These are phyloP conservation scores for Tricholoma furcatifolium DNA, from an alignment of 768 basidiomycete genomes.

Conservation along the genomic window DNA sequence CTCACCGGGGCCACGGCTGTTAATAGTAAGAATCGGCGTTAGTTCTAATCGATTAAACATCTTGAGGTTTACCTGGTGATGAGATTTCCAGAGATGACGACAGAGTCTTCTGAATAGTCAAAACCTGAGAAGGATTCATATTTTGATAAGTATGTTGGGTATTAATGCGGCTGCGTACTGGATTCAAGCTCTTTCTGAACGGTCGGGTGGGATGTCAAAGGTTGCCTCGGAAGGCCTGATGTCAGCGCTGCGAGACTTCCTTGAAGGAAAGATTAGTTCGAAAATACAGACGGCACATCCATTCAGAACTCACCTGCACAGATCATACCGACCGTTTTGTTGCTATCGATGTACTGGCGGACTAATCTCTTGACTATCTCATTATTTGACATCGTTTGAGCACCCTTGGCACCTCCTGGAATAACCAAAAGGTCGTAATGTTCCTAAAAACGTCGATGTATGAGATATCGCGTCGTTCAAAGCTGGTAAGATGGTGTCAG, in stretches of 20 bases:
- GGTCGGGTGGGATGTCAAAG: slow-evolving; percentile 77
- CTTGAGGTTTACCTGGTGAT: slow-evolving; percentile 64
- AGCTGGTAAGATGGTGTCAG: slow-evolving; percentile 15
- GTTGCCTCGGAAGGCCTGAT: slow-evolving; percentile 57
- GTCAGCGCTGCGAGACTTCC: slow-evolving; percentile 71
- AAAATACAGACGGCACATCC: neutral
- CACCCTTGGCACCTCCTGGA: slow-evolving; percentile 79
- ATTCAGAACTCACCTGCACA: slow-evolving; percentile 62
- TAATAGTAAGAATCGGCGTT: neutral
- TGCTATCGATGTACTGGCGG: slow-evolving; percentile 47
- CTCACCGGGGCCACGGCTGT: slow-evolving; percentile 71
- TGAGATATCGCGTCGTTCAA: neutral
- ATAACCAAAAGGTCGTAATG: slow-evolving; percentile 69
- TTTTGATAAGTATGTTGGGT: neutral
- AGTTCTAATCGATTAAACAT: neutral
- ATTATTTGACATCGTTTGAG: slow-evolving; percentile 66
- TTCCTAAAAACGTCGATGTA: slow-evolving; percentile 38
- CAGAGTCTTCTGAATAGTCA: slow-evolving; percentile 70
- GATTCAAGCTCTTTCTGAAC: slow-evolving; percentile 59
- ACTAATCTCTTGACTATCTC: slow-evolving; percentile 62
- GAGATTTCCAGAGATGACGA: slow-evolving; percentile 70
- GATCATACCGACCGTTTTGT: slow-evolving; percentile 77
- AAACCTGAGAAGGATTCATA: slow-evolving; percentile 45
- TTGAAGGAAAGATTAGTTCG: neutral
- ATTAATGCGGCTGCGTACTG: slow-evolving; percentile 33